A percentile compares a stretch with the other conserved stretches of the same genome.
These are phyloP conservation scores for Colletotrichum sp. DNA, from an alignment of 2,329 filamentous ascomycete species.

Conservation along the genomic window DNA sequence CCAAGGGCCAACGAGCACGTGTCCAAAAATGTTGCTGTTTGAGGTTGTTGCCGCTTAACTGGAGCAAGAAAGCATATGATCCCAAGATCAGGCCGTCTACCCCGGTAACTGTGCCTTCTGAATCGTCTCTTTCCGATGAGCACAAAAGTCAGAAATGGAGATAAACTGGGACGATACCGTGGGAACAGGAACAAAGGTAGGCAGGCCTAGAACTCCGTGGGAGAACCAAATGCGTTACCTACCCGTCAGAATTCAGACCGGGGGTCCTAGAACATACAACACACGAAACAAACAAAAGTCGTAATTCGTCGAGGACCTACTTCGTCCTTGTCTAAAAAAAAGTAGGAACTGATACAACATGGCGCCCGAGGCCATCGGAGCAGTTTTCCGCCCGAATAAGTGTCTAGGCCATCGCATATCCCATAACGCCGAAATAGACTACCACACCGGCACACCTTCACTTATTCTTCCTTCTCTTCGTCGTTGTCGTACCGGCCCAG, in stretches of 20 bases:
- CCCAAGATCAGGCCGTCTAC: not conserved
- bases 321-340: not conserved
- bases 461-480: conserved; percentile 6
- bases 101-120: not conserved
- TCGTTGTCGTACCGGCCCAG: conserved; percentile 8
- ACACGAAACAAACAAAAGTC: not conserved
- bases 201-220: not conserved
- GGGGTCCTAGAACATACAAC: not conserved
- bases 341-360: not conserved
- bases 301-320: not conserved
- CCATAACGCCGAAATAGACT: not conserved
- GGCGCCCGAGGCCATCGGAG: not conserved
- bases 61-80: not conserved
- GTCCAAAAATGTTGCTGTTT: not conserved
- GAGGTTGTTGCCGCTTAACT: not conserved
- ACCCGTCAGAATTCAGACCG: not conserved
- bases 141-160: not conserved
- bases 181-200: not conserved
- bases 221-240: not conserved
- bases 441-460: not conserved
- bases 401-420: not conserved
- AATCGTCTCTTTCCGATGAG: not conserved
- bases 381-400: not conserved
- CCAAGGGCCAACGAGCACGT: not conserved
- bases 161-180: not conserved